Base-by-base conservation (phyloP, 371 early-diverging fungal genomes). In the Mucor saturninus region DNA sequence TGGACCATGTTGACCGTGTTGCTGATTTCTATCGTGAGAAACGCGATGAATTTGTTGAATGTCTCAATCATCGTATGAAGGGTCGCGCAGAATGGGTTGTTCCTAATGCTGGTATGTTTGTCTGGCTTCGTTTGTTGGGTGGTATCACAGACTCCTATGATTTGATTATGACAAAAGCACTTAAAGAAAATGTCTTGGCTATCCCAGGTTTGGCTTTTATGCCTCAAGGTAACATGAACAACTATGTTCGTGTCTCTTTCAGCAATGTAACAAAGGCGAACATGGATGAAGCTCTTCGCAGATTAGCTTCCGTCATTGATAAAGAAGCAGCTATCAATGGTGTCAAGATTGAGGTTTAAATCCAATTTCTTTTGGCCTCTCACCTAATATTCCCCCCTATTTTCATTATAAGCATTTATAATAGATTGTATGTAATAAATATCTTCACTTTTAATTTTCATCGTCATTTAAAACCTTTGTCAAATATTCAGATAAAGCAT, bases 61-160 rank as follows among this genome's bases (percentile, higher is more conserved):
- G 75, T 58, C 81, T 88, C 3, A 72, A 86, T 42, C 80, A 81
- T 60, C 76, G 86, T 26, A 59, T 91, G 71, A 71, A 66, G 6
- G 91, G 88, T 0, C 64, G 84, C n/a, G 93, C 89, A 7, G 85
- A 84, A 45, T 91, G 89, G 88, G 69, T 67, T 5, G 80, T 81
- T 2, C 93, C 95, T 21, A 69, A 79, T 45, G 91, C 91, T 15
- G 82, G 83, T 54, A 95, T 95, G 94, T 95, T 95, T 76, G 75
- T 92, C 5, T 95, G 95, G 95, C 65, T 94, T 28, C 82, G 85
- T 11, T 68, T 93, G 39, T 72, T 83, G 35, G 73, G 79, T 40
- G 84, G 84, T 6, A 84, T 92, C 30, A 60, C 64, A 3, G 92
- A 94, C 68, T 82, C 91, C 7, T 75, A 83, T 13, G 81, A 87